Base-by-base conservation (phyloP, 306 rosid species). In the Ormosia emarginata region DNA sequence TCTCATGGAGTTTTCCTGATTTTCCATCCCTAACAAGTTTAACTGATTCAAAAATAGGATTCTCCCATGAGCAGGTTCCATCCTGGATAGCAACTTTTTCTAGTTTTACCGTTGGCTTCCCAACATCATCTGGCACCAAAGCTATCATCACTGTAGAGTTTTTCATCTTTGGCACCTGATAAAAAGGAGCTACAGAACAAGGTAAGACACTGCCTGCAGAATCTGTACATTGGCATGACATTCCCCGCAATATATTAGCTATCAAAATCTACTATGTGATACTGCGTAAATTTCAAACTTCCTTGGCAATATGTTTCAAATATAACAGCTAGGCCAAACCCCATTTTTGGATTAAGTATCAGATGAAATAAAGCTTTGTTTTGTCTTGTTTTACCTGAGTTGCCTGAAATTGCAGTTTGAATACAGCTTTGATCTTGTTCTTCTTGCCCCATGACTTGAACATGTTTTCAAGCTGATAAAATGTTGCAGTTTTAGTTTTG, bases 401-500 rank as follows among this genome's bases (percentile, higher is more conserved):
- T 66, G 91, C 97, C 77, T 90, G 94, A 87, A 95, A 95, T 76
- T 93, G 92, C 89, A 95, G 63, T 78, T 89, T 89, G 97, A 95
- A 95, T 0, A 90, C 80, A 61, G 88, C 92, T 89, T 88, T 95
- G 88, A 93, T 87, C 92, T 90, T 93, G 90, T 90, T 90, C 86
- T 95, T 95, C 91, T 90, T 95, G 99, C 90, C 91, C 99, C 99
- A 93, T 89, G 99, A 90, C 81, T 91, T 95, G 84, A 95, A 95
- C 99, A 95, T 95, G 46, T 84, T 88, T 77, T 63, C 81, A 32
- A 69, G 74, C 57, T 56, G 83, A 67, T 57, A 65, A 49, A 77
- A 81, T 61, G 18, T 59, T 71, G 68, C 47, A 4, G 32, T 34
- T 66, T 18, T 53, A 55, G 47, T 17, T 56, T 49, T 74, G 79